These are phyloP conservation scores for Cucurbita pepo DNA, from an alignment of 306 rosid genomes.

Conservation along the genomic window DNA sequence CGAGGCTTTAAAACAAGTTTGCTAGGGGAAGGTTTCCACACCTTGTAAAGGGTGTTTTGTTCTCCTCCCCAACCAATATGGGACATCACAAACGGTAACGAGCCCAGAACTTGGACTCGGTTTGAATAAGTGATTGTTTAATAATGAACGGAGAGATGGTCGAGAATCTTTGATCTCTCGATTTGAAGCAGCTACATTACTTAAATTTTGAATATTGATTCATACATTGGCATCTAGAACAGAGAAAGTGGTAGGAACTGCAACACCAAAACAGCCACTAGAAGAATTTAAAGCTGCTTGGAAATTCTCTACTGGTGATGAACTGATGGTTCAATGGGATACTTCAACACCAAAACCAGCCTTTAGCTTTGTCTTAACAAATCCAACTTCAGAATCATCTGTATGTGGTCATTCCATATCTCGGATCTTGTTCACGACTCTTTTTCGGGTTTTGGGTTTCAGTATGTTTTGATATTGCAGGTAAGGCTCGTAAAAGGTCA, in stretches of 20 bases:
- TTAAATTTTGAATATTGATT: conserved; percentile 12
- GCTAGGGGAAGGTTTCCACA: no score
- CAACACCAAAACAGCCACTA: conserved; percentile 55
- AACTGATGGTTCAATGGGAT: conserved; percentile 49
- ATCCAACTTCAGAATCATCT: conserved; percentile 36
- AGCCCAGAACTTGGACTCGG: not conserved
- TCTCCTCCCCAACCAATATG: no score
- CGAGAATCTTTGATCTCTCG: not conserved
- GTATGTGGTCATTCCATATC: conserved; percentile 18
- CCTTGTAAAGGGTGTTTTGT: no score
- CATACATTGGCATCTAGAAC: conserved; percentile 48
- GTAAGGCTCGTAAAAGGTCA: conserved; percentile 65
- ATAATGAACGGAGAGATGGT: not conserved
- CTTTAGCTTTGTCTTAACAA: conserved; percentile 43
- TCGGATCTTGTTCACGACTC: not conserved
- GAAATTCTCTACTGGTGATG: conserved; percentile 70
- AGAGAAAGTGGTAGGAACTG: conserved; percentile 85
- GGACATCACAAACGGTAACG: no score
- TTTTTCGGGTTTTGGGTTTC: not conserved
- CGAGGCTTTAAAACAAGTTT: no score
- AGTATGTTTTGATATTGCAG: conserved; percentile 20
- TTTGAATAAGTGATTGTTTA: not conserved
- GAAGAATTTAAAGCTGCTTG: conserved; percentile 64
- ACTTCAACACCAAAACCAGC: conserved; percentile 33
- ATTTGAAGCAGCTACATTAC: not conserved